Evolutionary conservation across 805 yeast genomes (phyloP).

Genomic region (Suhomyces canberraensis): DNA sequence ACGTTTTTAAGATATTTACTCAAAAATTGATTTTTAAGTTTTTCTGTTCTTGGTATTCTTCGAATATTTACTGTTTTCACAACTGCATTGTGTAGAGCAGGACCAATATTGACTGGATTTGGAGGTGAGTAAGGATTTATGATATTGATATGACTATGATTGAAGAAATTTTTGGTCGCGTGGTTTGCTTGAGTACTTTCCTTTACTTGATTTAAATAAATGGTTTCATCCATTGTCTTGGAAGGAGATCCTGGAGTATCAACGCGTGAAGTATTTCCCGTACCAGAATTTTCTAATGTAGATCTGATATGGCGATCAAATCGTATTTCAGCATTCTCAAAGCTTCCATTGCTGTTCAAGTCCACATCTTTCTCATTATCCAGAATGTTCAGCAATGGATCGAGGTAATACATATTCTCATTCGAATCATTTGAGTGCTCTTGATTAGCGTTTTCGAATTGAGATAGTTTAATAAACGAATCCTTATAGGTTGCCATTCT

Average conservation of each 20-base stretch:
- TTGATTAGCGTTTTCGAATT: slow-evolving; percentile 1
- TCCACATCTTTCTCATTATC: slow-evolving; percentile 1
- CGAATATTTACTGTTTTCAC: slow-evolving; percentile 10
- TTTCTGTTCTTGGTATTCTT: slow-evolving; percentile 8
- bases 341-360: slow-evolving; percentile 4
- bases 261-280: neutral
- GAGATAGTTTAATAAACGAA: slow-evolving; percentile 7
- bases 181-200: neutral
- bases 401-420: neutral
- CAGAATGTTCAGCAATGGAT: neutral
- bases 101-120: neutral
- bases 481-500: slow-evolving; percentile 11
- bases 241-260: no score
- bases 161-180: neutral
- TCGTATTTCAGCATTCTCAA: slow-evolving; percentile 6
- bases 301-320: slow-evolving; percentile 3
- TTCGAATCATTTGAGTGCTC: neutral
- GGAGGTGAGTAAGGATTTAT: slow-evolving; percentile 10
- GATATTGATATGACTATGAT: slow-evolving; percentile 4
- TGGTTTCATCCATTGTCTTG: no score
- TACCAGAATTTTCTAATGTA: neutral
- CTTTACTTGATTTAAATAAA: neutral
- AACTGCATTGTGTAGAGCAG: slow-evolving; percentile 20
- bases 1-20: slow-evolving; percentile 11
- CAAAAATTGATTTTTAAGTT: slow-evolving; percentile 13